Evolutionary conservation across 306 rosid species (phyloP).

Genomic region (Gillenia trifoliata): DNA sequence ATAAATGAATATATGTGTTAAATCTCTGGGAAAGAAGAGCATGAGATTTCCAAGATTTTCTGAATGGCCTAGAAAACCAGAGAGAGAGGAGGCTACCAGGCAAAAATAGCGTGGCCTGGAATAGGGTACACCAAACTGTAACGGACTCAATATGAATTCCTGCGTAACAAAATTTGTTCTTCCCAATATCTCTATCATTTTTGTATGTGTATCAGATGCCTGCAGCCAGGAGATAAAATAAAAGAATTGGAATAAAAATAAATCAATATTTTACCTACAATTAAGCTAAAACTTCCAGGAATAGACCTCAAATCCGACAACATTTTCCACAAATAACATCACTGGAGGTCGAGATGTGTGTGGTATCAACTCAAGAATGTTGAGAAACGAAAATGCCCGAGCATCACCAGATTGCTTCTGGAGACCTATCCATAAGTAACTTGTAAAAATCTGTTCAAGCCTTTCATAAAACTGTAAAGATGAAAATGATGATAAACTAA

Average conservation of each 20-base stretch:
- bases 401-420: slow-evolving; percentile 90
- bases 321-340: slow-evolving; percentile 86
- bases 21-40: neutral
- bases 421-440: slow-evolving; percentile 57
- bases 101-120: slow-evolving; percentile 97
- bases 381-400: slow-evolving; percentile 88
- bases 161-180: slow-evolving; percentile 54
- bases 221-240: slow-evolving; percentile 28
- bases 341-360: slow-evolving; percentile 52
- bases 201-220: slow-evolving; percentile 82
- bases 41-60: neutral
- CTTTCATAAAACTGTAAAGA: slow-evolving; percentile 3
- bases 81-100: slow-evolving; percentile 52
- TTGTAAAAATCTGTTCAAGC: slow-evolving; percentile 25
- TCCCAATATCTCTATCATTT: slow-evolving; percentile 67
- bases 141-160: slow-evolving; percentile 87
- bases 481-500: slow-evolving; percentile 2
- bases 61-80: slow-evolving; percentile 12
- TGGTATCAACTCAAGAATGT: slow-evolving; percentile 84
- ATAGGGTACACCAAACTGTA: slow-evolving; percentile 93
- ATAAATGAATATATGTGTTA: slow-evolving; percentile 1
- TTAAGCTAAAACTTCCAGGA: slow-evolving; percentile 14
- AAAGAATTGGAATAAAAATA: neutral
- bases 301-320: slow-evolving; percentile 93
- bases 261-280: neutral